These are phyloP conservation scores for Begonia masoniana DNA, from an alignment of 306 rosid species.

Conservation along the genomic window DNA sequence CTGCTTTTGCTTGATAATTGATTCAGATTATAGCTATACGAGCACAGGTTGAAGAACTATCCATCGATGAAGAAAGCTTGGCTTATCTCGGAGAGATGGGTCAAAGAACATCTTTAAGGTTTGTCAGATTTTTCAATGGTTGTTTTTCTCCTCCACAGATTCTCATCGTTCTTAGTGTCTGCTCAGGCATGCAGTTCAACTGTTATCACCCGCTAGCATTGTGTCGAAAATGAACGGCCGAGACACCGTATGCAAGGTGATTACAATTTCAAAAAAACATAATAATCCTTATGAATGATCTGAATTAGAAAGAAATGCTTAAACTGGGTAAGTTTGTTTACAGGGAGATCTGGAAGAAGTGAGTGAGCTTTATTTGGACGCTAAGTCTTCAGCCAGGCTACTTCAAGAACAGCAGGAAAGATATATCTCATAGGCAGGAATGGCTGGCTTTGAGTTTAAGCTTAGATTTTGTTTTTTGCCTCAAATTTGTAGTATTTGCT, in stretches of 20 bases:
- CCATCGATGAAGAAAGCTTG: slow-evolving; percentile 82
- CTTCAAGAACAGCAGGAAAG: slow-evolving; percentile 92
- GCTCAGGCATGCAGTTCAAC: background rate
- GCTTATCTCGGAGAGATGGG: slow-evolving; percentile 67
- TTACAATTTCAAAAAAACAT: no score
- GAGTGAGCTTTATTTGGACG: slow-evolving; percentile 63
- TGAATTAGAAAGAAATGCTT: no score
- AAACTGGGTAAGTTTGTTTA: background rate
- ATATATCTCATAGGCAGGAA: slow-evolving; percentile 32
- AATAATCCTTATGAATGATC: no score
- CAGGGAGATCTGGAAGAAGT: slow-evolving; percentile 84
- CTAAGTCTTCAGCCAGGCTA: slow-evolving; percentile 72
- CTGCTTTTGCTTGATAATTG: background rate
- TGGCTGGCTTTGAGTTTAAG: no score
- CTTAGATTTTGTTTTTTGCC: no score
- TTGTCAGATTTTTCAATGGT: no score
- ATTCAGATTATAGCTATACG: slow-evolving; percentile 77
- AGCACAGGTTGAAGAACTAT: slow-evolving; percentile 89
- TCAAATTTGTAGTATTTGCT: no score
- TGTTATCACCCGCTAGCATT: slow-evolving; percentile 40
- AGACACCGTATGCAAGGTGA: slow-evolving; percentile 77
- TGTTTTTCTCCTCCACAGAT: no score
- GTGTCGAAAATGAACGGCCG: slow-evolving; percentile 93
- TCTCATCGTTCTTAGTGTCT: no score
- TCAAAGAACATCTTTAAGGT: no score